Percentiles rank a stretch among this genome's conserved stretches.
Conservation (phyloP, 2,329 filamentous ascomycete species). For the Fusarium cyanostomum region DNA sequence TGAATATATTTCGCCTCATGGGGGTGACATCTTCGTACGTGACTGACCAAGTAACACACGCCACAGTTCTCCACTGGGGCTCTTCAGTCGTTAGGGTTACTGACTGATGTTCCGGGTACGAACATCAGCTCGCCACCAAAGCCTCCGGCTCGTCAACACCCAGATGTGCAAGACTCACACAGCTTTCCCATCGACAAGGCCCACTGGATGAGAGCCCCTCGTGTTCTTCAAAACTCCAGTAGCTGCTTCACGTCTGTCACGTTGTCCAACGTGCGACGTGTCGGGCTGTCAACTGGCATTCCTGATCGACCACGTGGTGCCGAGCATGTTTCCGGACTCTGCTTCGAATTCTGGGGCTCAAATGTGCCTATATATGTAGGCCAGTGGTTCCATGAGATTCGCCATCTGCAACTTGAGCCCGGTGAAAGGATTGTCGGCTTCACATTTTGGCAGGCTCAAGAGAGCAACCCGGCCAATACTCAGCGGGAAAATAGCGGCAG, state of each 20-base stretch:
- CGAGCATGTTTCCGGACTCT: background rate
- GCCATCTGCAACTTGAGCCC: background rate
- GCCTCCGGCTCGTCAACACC: no score
- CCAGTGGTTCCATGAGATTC: conserved; percentile 6
- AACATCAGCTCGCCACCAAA: fast-evolving
- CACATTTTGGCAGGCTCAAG: conserved; percentile 2
- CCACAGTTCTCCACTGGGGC: background rate
- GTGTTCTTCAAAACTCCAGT: background rate
- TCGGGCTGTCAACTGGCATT: background rate
- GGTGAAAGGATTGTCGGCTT: background rate
- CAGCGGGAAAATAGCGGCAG: background rate
- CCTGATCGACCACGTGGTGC: background rate
- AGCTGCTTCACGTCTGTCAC: background rate
- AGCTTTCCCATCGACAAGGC: background rate
- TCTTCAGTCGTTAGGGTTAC: background rate
- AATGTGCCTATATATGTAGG: background rate
- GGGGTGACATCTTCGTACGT: fast-evolving
- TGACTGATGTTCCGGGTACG: background rate
- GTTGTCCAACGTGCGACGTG: background rate
- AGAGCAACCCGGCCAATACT: background rate
- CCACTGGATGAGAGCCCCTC: background rate
- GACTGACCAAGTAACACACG: background rate
- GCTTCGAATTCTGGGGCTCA: conserved; percentile 7
- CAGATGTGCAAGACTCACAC: no score
- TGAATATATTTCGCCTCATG: background rate